These are phyloP conservation scores for Chalara sp. DNA, from an alignment of 2,329 filamentous ascomycete species.

Conservation along the genomic window DNA sequence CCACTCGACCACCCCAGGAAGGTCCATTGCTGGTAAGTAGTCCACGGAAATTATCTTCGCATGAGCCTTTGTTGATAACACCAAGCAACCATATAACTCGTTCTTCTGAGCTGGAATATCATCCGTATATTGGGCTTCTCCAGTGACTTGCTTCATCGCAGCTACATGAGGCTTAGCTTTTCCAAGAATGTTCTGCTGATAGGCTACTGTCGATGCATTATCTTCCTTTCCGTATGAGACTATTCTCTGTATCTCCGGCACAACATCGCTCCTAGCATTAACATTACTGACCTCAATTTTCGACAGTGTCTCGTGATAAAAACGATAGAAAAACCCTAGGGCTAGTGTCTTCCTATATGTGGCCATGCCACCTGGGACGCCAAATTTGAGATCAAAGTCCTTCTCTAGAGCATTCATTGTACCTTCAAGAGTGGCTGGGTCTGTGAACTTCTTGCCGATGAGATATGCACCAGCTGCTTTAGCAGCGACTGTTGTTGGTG, in stretches of 20 bases:
- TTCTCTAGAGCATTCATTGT: conserved; percentile 82
- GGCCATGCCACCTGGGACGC: conserved; percentile 95
- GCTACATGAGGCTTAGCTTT: conserved; percentile 84
- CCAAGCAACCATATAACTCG: conserved; percentile 81
- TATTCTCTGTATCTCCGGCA: conserved; percentile 77
- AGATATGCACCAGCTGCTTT: conserved; percentile 71
- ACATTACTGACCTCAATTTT: conserved; percentile 43
- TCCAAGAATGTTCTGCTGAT: conserved; percentile 76
- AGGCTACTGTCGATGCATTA: conserved; percentile 64
- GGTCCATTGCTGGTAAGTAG: conserved; percentile 65
- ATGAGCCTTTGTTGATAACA: conserved; percentile 81
- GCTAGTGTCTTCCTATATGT: conserved; percentile 89
- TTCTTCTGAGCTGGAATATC: conserved; percentile 85
- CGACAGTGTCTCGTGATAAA: conserved; percentile 82
- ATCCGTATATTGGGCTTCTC: conserved; percentile 93
- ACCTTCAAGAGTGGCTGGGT: conserved; percentile 78
- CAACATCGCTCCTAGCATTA: conserved; percentile 63
- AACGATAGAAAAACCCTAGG: conserved; percentile 92
- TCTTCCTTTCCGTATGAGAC: conserved; percentile 80
- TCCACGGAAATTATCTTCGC: conserved; percentile 79
- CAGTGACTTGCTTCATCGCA: conserved; percentile 87
- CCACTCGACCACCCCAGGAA: conserved; percentile 79
- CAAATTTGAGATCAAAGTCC: conserved; percentile 84
- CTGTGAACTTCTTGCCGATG: conserved; percentile 70
- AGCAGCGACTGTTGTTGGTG: conserved; percentile 81